These are phyloP conservation scores for Lathyrus oleraceus DNA, from an alignment of 306 rosid genomes.

Conservation along the genomic window DNA sequence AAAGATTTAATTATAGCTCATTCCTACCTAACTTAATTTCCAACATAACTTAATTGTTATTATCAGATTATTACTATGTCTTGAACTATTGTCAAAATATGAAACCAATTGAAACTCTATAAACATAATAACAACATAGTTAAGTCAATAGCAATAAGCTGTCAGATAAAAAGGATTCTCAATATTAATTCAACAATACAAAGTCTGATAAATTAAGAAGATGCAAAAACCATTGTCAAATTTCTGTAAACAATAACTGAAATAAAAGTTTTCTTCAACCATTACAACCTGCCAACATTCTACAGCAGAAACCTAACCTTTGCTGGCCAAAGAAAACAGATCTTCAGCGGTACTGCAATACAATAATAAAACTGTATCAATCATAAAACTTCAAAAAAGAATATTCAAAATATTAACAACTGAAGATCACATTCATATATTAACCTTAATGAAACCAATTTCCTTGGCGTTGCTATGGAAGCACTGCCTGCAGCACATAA, in stretches of 20 bases:
- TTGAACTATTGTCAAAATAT: not conserved
- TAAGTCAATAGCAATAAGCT: not conserved
- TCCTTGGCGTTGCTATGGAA: slow-evolving; percentile 98
- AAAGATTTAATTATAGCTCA: not conserved
- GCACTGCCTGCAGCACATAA: slow-evolving; percentile 98
- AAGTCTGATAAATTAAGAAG: slow-evolving; percentile 33
- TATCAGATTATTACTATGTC: not conserved
- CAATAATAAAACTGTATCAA: not conserved
- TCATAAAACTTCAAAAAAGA: not conserved
- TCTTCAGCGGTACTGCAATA: slow-evolving; percentile 74
- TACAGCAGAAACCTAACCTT: slow-evolving; percentile 15
- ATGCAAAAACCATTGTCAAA: slow-evolving; percentile 25
- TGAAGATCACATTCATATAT: not conserved
- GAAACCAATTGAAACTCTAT: not conserved
- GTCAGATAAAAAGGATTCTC: slow-evolving; percentile 22
- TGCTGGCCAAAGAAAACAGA: not conserved
- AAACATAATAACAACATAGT: not conserved
- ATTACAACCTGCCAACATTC: slow-evolving; percentile 21
- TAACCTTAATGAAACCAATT: slow-evolving; percentile 91
- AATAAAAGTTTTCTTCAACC: slow-evolving; percentile 24
- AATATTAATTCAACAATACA: slow-evolving; percentile 20
- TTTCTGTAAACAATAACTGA: slow-evolving; percentile 18
- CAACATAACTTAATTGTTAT: not conserved
- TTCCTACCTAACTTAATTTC: not conserved
- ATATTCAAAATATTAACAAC: not conserved